phyloP scores from a whole-genome alignment of 495 filamentous ascomycete species.

The Penicillium flavigenum region DNA sequence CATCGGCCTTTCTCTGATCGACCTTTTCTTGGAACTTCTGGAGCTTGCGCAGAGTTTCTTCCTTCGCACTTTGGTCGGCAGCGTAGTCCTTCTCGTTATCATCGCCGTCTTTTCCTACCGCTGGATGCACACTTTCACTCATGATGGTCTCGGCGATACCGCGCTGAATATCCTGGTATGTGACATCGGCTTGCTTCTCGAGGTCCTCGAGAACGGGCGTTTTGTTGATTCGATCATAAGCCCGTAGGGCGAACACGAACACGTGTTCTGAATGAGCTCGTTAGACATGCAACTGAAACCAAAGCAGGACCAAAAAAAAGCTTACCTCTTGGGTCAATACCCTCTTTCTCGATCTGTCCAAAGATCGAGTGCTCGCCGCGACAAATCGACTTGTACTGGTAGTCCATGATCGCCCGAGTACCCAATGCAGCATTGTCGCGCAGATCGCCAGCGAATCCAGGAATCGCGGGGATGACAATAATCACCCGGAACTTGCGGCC shows the following conservation, averaged over 20 bases:
- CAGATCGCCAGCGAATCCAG: conserved; percentile 91
- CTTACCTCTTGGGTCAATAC: conserved; percentile 66
- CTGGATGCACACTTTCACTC: conserved; percentile 67
- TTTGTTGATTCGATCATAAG: conserved; percentile 86
- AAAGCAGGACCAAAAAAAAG: neutral
- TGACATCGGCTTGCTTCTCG: conserved; percentile 76
- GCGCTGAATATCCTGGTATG: conserved; percentile 80
- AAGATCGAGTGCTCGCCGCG: conserved; percentile 90
- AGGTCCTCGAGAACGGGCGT: conserved; percentile 65
- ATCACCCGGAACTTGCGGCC: conserved; percentile 89
- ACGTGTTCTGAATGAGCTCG: conserved; percentile 57
- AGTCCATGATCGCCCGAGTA: conserved; percentile 95
- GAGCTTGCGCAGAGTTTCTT: conserved; percentile 51
- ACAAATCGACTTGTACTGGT: conserved; percentile 94
- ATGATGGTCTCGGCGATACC: conserved; percentile 84
- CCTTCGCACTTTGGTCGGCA: conserved; percentile 36
- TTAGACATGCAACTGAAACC: conserved; percentile 7
- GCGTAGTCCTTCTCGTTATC: conserved; percentile 42
- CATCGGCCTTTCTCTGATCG: conserved; percentile 37
- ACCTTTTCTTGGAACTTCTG: conserved; percentile 62
- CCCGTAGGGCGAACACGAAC: conserved; percentile 87
- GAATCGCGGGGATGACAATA: conserved; percentile 83
- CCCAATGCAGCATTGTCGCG: conserved; percentile 77
- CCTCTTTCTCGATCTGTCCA: conserved; percentile 70
- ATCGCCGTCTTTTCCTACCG: conserved; percentile 51